Conservation (phyloP, 139 green algal species). For the Chlorella sorokiniana region DNA sequence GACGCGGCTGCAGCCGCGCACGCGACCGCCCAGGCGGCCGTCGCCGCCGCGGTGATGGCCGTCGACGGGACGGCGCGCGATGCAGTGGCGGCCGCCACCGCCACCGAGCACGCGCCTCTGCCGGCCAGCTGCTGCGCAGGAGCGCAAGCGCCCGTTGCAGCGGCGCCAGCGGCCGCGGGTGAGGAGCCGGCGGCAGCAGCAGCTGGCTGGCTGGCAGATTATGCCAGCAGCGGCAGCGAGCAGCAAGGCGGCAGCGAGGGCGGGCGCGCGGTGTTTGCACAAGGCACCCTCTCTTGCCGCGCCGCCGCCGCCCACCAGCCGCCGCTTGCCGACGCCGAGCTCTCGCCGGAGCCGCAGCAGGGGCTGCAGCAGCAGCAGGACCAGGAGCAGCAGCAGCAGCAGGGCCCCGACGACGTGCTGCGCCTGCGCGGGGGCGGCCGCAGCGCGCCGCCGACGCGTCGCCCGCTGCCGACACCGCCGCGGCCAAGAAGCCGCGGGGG, state of each 20-base stretch:
- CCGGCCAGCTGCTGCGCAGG: neutral
- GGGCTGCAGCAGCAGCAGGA: neutral
- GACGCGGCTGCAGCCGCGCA: neutral
- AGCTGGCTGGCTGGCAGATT: neutral
- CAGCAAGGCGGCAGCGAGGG: neutral
- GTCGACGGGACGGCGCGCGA: neutral
- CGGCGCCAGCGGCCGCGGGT: neutral
- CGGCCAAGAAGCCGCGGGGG: neutral
- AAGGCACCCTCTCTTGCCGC: neutral
- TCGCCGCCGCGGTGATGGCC: neutral
- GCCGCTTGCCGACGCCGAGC: neutral
- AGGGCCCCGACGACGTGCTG: conserved; percentile 8
- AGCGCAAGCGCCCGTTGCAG: neutral
- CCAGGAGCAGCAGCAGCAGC: neutral
- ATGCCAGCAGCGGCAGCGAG: neutral
- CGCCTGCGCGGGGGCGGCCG: conserved; percentile 18
- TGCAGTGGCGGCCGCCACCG: neutral
- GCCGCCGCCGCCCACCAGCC: neutral
- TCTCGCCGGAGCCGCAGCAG: neutral
- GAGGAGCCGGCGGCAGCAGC: neutral
- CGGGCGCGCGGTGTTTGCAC: neutral
- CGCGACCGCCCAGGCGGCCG: conserved; percentile 6
- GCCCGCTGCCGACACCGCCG: neutral
- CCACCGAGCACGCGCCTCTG: neutral
- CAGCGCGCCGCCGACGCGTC: neutral